phyloP scores from a whole-genome alignment of 306 rosid species.

The Prunus fruticosa region DNA sequence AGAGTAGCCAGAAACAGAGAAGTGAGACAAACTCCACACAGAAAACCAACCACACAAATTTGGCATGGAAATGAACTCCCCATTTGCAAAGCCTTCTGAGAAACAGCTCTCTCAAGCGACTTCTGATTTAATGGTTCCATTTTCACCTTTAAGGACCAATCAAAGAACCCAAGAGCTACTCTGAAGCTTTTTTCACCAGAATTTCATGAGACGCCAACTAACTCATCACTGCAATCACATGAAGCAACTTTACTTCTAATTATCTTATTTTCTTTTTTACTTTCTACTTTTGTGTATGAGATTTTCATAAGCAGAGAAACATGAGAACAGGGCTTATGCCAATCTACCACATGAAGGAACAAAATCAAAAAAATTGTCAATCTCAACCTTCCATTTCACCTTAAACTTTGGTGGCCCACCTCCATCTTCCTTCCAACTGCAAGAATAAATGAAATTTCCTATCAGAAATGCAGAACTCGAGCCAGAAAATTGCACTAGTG shows the following conservation, averaged over 20 bases:
- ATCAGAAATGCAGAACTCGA: constrained; percentile 12
- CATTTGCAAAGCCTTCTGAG: constrained; percentile 81
- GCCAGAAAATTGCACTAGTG: not conserved
- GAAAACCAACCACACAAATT: constrained; percentile 88
- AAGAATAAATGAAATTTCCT: constrained; percentile 17
- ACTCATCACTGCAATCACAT: constrained; percentile 41
- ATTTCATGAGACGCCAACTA: constrained; percentile 25
- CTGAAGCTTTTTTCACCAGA: constrained; percentile 16
- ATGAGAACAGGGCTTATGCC: constrained; percentile 19
- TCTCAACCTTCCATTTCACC: constrained; percentile 28
- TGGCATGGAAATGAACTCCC: constrained; percentile 81
- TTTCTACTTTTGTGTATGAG: not conserved
- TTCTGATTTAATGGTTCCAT: constrained; percentile 59
- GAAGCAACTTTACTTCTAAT: constrained; percentile 14
- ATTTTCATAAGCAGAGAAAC: not conserved
- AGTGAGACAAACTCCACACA: constrained; percentile 77
- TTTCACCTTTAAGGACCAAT: not conserved
- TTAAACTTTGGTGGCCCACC: constrained; percentile 29
- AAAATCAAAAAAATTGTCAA: constrained; percentile 27
- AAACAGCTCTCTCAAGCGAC: constrained; percentile 70
- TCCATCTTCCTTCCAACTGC: constrained; percentile 34
- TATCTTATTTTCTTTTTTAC: not conserved
- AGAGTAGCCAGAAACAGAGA: constrained; percentile 71
- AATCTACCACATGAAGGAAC: constrained; percentile 20
- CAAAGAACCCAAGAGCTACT: constrained; percentile 3